These are phyloP conservation scores for Calonectria ilicicola DNA, from an alignment of 2,329 filamentous ascomycete species.

Conservation along the genomic window DNA sequence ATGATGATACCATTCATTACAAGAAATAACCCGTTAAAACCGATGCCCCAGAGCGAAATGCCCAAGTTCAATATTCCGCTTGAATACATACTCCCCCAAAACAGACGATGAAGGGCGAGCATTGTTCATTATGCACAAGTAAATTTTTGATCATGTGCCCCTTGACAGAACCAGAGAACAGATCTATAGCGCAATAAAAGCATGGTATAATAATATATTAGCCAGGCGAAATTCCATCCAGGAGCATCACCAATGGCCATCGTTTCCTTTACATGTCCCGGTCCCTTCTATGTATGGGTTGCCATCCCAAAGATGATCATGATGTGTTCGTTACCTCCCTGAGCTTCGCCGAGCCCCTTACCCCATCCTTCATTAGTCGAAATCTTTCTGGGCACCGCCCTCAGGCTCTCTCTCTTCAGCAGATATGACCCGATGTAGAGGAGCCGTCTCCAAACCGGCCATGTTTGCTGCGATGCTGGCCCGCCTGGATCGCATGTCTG, in stretches of 20 bases:
- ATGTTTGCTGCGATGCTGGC: constrained; percentile 65
- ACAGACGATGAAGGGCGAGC: too few species aligned
- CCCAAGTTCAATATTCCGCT: too few species aligned
- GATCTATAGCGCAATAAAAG: background rate
- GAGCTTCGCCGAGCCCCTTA: background rate
- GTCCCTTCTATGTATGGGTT: constrained; percentile 21
- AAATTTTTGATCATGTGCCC: background rate
- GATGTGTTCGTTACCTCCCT: constrained; percentile 10
- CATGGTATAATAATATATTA: background rate
- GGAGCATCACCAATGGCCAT: background rate
- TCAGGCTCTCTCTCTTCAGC: constrained; percentile 34
- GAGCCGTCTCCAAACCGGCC: constrained; percentile 63
- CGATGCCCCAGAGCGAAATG: too few species aligned
- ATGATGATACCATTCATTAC: too few species aligned
- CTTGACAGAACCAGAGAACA: background rate
- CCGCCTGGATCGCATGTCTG: constrained; percentile 63
- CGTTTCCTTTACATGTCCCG: constrained; percentile 6
- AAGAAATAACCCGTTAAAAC: background rate
- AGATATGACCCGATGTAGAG: constrained; percentile 50
- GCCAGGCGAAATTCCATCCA: background rate
- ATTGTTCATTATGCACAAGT: background rate
- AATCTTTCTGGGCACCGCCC: constrained; percentile 52
- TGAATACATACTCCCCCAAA: too few species aligned
- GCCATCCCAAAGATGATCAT: constrained; percentile 21
- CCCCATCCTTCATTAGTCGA: constrained; percentile 52